Conservation (phyloP, 768 basidiomycete species). For the Suillus subluteus region DNA sequence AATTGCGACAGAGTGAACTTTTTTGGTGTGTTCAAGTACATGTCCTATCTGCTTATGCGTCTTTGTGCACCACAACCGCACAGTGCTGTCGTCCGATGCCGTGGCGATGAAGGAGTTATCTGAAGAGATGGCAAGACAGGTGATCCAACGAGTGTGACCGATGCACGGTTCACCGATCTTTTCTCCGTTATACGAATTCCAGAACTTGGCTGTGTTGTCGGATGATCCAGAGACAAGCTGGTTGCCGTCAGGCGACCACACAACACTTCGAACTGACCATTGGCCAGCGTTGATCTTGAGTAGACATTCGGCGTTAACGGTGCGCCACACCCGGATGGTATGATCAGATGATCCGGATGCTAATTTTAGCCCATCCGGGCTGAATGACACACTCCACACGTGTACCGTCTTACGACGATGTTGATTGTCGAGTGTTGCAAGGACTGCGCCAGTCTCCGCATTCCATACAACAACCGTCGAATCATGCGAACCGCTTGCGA, state of each 20-base stretch:
- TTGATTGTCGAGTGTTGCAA: constrained; percentile 5
- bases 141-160: constrained; percentile 2
- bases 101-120: constrained; percentile 3
- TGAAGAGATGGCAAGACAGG: not conserved
- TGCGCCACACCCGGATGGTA: constrained; percentile 3
- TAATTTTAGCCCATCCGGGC: not conserved
- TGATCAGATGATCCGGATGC: constrained; percentile 1
- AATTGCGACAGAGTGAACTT: constrained; percentile 4
- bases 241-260: constrained; percentile 9
- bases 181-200: constrained; percentile 9
- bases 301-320: constrained; percentile 1
- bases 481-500: constrained; percentile 46
- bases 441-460: constrained; percentile 4
- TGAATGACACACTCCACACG: constrained; percentile 3
- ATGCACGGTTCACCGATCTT: not conserved
- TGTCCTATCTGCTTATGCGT: not conserved
- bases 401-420: not conserved
- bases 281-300: constrained; percentile 2
- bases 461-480: constrained; percentile 13
- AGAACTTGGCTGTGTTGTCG: constrained; percentile 4
- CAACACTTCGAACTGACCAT: constrained; percentile 6
- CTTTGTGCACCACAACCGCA: constrained; percentile 4
- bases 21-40: not conserved
- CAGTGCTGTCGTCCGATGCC: not conserved
- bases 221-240: constrained; percentile 8